Evolutionary conservation across 2,329 filamentous ascomycete genomes (phyloP), one percentile per base, ranked within the genome.

Genomic region (Fusarium sp.): DNA sequence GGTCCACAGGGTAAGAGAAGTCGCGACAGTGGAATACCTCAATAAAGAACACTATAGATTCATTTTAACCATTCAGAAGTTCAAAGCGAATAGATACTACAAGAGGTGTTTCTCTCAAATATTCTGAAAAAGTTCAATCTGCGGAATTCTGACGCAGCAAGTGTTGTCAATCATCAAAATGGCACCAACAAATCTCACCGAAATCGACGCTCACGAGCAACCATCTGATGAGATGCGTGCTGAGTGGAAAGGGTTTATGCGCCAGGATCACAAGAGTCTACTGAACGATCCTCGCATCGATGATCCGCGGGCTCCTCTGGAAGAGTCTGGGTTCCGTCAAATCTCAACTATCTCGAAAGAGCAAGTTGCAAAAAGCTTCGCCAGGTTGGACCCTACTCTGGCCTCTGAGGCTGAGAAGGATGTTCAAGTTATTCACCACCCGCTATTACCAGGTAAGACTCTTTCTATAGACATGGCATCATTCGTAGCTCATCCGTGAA

Each of bases 221-320:
- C 93, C 94, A 3, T 92, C 94, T 5, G 88, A 90, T 14, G 79
- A 84, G 51, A 84, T 98, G 71, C 89, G 90, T 66, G 82, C 86
- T 47, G 82, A 89, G 56, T 98, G 93, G 87, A 97, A 97, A 79
- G 82, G 82, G 43, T 93, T 91, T 72, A 89, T 91, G 25, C 90
- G 87, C 68, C 84, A 88, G 40, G 86, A 89, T 0, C 79, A 85
- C 5, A 74, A 80, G 10, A 82, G 83, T 3, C 78, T 92, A n/a
- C 74, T 83, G 9, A 72, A 81, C 12, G 86, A 89, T 69, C 80
- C 85, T 21, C 83, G 86, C 18, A 86, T 92, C 68, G 84, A 92
- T 72, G 84, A 92, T 61, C 82, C 82, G 4, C 78, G 77, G 0
- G 72, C 73, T 10, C 74, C 79, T 3, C 72, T 80, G 2, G 78